phyloP scores from a whole-genome alignment of 2,329 filamentous ascomycete species.

The Aureobasidium sp. region DNA sequence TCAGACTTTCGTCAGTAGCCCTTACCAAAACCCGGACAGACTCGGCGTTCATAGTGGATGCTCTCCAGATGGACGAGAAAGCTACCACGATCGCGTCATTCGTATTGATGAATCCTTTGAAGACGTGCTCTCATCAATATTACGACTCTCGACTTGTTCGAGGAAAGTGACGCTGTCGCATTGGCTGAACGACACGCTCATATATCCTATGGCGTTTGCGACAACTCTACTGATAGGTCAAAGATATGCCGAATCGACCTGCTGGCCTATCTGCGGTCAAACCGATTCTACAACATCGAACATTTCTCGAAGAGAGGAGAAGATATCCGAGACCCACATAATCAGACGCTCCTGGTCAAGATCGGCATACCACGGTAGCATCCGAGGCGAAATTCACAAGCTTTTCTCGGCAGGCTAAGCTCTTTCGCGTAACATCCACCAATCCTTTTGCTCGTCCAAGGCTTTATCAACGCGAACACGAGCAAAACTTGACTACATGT shows the following conservation, averaged over 20 bases:
- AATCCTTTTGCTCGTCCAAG: neutral
- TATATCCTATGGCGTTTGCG: neutral
- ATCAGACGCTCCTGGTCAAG: neutral
- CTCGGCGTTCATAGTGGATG: neutral
- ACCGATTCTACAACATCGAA: neutral
- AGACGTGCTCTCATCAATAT: neutral
- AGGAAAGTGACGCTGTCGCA: neutral
- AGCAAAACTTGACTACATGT: neutral
- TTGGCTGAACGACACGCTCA: neutral
- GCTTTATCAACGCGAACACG: neutral
- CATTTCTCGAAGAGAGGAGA: neutral
- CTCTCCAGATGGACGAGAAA: neutral
- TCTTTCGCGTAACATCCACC: neutral
- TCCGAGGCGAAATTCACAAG: constrained; percentile 9
- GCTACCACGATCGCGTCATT: constrained; percentile 1
- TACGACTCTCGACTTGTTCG: neutral
- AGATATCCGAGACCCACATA: neutral
- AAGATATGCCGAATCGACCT: neutral
- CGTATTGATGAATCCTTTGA: neutral
- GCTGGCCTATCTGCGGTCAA: neutral
- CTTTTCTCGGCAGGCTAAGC: neutral
- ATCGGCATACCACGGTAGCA: constrained; percentile 7
- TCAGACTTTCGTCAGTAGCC: neutral
- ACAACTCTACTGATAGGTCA: neutral
- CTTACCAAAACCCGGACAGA: too few relatives aligned